A percentile compares a stretch with the other conserved stretches of the same genome.
Evolutionary conservation across 2,329 filamentous ascomycete genomes (phyloP).

Genomic region (Immersiporthe knoxdaviesiana): DNA sequence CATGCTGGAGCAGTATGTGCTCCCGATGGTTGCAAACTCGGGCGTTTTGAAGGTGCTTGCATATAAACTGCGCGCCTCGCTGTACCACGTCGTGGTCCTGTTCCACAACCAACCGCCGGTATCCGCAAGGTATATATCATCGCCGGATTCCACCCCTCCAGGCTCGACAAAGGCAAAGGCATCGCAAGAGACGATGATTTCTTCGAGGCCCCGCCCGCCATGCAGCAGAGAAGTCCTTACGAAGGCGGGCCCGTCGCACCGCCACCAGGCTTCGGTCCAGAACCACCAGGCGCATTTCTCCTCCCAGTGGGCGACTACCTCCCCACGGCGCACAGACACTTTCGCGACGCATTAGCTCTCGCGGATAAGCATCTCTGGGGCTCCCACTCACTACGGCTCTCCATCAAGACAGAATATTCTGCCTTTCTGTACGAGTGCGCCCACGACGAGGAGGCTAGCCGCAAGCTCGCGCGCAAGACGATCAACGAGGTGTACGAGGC

Average conservation of each 20-base stretch:
- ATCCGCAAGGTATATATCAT: slow-evolving; percentile 60
- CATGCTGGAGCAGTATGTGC: slow-evolving; percentile 83
- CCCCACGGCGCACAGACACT: slow-evolving; percentile 78
- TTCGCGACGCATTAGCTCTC: slow-evolving; percentile 74
- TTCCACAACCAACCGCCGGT: slow-evolving; percentile 91
- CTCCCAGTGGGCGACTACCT: slow-evolving; percentile 81
- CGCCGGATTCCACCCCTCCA: slow-evolving; percentile 47
- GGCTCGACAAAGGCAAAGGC: slow-evolving; percentile 53
- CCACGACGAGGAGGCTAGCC: slow-evolving; percentile 76
- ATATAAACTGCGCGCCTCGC: slow-evolving; percentile 89
- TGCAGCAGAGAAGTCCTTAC: slow-evolving; percentile 12
- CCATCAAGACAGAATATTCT: slow-evolving; percentile 88
- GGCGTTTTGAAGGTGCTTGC: slow-evolving; percentile 86
- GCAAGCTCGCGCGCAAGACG: slow-evolving; percentile 76
- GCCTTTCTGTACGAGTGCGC: slow-evolving; percentile 94
- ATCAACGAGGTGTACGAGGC: slow-evolving; percentile 92
- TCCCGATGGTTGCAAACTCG: slow-evolving; percentile 80
- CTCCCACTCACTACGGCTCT: slow-evolving; percentile 86
- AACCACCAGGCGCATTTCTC: slow-evolving; percentile 70
- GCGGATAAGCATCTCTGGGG: slow-evolving; percentile 80
- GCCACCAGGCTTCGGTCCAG: slow-evolving; percentile 57
- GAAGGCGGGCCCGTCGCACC: slow-evolving; percentile 63
- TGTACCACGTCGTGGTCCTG: slow-evolving; percentile 95
- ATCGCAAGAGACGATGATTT: slow-evolving; percentile 45
- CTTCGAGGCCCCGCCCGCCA: slow-evolving; percentile 5